Percentiles rank a stretch among this genome's conserved stretches.
phyloP scores from a whole-genome alignment of 2,329 filamentous ascomycete genomes.

The Dactylellina cionopaga region DNA sequence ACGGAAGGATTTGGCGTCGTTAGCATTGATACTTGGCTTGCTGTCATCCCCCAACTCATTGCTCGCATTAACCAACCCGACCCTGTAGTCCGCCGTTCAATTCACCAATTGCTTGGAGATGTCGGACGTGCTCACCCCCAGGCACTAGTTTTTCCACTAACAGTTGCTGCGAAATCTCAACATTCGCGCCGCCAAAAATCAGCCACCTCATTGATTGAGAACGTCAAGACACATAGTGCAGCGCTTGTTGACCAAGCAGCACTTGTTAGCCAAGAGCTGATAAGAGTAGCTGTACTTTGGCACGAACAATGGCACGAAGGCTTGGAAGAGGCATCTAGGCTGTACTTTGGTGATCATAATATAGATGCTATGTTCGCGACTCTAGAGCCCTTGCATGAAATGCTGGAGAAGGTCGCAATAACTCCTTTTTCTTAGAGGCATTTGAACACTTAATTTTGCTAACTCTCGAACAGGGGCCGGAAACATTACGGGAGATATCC shows the following conservation, averaged over 20 bases:
- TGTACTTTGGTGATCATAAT: slow-evolving; percentile 98
- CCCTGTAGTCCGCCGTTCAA: slow-evolving; percentile 83
- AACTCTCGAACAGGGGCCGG: slow-evolving; percentile 70
- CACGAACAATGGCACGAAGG: slow-evolving; percentile 99
- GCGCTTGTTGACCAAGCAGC: slow-evolving; percentile 94
- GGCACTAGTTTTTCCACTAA: slow-evolving; percentile 94
- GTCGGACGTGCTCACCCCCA: slow-evolving; percentile 95
- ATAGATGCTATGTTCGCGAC: slow-evolving; percentile 97
- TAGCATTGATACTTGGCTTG: slow-evolving; percentile 97
- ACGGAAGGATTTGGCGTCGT: slow-evolving; percentile 91
- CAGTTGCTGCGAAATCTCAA: slow-evolving; percentile 97
- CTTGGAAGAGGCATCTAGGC: slow-evolving; percentile 90
- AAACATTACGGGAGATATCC: slow-evolving; percentile 90
- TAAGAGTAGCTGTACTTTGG: slow-evolving; percentile 96
- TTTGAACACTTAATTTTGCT: neutral
- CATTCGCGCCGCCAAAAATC: slow-evolving; percentile 84
- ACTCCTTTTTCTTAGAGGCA: neutral
- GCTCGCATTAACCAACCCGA: slow-evolving; percentile 97
- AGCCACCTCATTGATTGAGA: slow-evolving; percentile 94
- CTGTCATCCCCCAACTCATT: slow-evolving; percentile 97
- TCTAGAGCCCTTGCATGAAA: slow-evolving; percentile 87
- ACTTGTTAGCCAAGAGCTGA: slow-evolving; percentile 93
- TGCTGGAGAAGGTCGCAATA: slow-evolving; percentile 73
- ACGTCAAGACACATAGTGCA: slow-evolving; percentile 93
- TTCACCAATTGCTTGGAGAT: slow-evolving; percentile 90